Base-by-base conservation (phyloP, 257 asterid genomes). In the Knoxia roxburghii region DNA sequence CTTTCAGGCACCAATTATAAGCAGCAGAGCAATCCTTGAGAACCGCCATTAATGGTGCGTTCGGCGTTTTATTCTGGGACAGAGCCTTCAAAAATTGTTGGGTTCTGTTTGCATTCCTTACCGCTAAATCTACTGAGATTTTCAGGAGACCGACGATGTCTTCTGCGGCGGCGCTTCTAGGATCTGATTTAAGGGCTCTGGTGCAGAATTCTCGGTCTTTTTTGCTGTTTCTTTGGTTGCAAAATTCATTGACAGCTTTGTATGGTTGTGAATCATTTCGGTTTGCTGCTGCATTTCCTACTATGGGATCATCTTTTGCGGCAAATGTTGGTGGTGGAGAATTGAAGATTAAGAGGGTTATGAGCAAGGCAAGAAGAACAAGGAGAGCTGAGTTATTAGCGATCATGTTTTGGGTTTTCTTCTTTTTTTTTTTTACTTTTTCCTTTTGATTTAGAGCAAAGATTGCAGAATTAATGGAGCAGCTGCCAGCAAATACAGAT, bases 111-210 rank as follows among this genome's bases (percentile, higher is more conserved):
- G 69, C 55, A 3, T 70, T 51, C 5, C 27, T 37, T 4, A 51
- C 57, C 2, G 75, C 67, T 12, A 53, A 52, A 40, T 70, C 75
- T 2, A 70, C 60, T 0, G 75, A 59, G 32, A 70, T 70, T 10
- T 49, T 35, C 0, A 70, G 33, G 2, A 70, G 55, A 0, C 55
- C 11, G 40, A 61, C 6, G 3, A 17, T 41, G 33, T 61, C 51
- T 8, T 40, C 33, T 21, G 69, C 69, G 8, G 64, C 21, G 17
- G 69, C 39, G 33, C 68, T 51, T 21, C 66, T 26, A 0, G 74
- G 74, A n/a, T 70, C 66, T 1, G 10, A 23, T 35, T 51, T 61
- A 40, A 70, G 56, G 23, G 64, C 67, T 14, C 52, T 18, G 26
- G 20, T 12, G 20, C 74, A 70, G 39, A 70, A 70, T 0, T 50